Conservation (phyloP, 2,329 filamentous ascomycete species). For the Neonectria punicea region DNA sequence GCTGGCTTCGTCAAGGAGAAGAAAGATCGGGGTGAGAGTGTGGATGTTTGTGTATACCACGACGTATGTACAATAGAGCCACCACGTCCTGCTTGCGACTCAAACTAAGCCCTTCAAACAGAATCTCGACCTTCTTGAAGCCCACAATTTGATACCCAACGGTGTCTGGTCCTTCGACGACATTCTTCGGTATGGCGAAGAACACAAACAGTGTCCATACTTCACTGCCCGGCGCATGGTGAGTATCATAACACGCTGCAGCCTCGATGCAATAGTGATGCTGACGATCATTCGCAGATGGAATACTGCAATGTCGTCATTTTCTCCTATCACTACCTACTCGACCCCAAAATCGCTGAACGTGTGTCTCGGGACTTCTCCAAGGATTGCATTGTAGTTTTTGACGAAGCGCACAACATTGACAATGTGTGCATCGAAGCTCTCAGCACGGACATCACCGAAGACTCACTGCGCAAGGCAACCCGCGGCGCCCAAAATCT, state of each 20-base stretch:
- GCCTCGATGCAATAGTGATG: neutral
- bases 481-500: conserved; percentile 90
- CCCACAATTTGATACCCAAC: conserved; percentile 92
- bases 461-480: conserved; percentile 92
- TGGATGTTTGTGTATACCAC: conserved; percentile 95
- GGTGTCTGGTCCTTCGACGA: conserved; percentile 97
- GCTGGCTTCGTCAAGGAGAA: conserved; percentile 98
- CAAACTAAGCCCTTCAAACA: conserved; percentile 47
- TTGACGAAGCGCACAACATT: conserved; percentile 99
- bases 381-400: conserved; percentile 98
- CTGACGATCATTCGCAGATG: conserved; percentile 69
- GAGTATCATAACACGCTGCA: conserved; percentile 38
- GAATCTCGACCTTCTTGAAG: conserved; percentile 94
- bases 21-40: conserved; percentile 93
- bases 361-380: conserved; percentile 94
- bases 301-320: conserved; percentile 99
- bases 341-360: conserved; percentile 98
- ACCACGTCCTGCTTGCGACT: neutral
- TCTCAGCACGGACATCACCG: conserved; percentile 94
- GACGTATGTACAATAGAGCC: conserved; percentile 67
- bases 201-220: conserved; percentile 97
- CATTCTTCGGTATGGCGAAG: conserved; percentile 87
- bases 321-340: conserved; percentile 97
- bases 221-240: conserved; percentile 96
- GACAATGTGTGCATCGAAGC: conserved; percentile 99